Conservation (phyloP, 1,139 yeast species). For the Diutina scorzettiae region DNA sequence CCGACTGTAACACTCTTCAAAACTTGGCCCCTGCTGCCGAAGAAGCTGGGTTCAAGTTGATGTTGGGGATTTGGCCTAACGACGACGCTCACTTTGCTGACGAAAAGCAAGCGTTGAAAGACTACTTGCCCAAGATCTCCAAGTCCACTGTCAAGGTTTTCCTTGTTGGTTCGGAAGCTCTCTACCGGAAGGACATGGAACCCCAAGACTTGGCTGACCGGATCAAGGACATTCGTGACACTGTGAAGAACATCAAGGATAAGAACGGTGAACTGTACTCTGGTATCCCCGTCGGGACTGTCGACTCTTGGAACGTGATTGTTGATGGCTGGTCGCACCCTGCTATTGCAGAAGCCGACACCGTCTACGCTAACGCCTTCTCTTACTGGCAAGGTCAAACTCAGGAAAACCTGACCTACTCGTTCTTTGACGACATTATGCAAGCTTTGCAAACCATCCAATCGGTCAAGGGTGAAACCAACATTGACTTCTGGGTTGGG, state of each 20-base stretch:
- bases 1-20: constrained; percentile 80
- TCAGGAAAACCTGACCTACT: constrained; percentile 65
- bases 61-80: constrained; percentile 86
- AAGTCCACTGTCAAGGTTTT: constrained; percentile 56
- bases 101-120: constrained; percentile 56
- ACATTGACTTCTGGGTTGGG: constrained; percentile 87
- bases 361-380: constrained; percentile 87
- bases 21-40: constrained; percentile 80
- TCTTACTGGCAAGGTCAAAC: constrained; percentile 98
- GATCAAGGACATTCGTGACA: constrained; percentile 46
- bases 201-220: constrained; percentile 55
- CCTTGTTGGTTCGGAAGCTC: constrained; percentile 86
- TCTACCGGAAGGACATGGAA: constrained; percentile 74
- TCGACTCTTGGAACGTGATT: constrained; percentile 88
- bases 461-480: constrained; percentile 72
- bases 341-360: constrained; percentile 70
- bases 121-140: constrained; percentile 63
- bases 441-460: constrained; percentile 86
- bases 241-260: constrained; percentile 52
- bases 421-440: constrained; percentile 92
- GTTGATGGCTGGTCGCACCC: constrained; percentile 65
- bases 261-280: constrained; percentile 69
- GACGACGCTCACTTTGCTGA: constrained; percentile 61
- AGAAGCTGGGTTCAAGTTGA: constrained; percentile 55
- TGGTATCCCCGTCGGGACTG: constrained; percentile 74